phyloP scores from a whole-genome alignment of 2,329 filamentous ascomycete species.

The Sporothrix pallida region DNA sequence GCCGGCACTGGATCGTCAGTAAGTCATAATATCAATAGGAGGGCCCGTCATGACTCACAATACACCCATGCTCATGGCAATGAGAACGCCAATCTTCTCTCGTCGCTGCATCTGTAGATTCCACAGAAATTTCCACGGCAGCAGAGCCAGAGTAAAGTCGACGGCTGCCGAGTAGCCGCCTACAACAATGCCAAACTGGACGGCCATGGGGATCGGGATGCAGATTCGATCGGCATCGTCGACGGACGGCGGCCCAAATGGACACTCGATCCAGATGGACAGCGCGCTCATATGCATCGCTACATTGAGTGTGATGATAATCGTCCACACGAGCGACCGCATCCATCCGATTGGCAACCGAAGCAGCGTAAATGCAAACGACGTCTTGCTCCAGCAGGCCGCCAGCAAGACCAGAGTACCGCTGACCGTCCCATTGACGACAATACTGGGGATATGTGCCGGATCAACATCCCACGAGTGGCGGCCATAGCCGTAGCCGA shows the following conservation, averaged over 20 bases:
- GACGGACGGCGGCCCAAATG: slow-evolving; percentile 11
- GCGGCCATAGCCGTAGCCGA: slow-evolving; percentile 29
- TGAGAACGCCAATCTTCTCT: slow-evolving; percentile 43
- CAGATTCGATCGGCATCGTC: slow-evolving; percentile 34
- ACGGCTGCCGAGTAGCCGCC: slow-evolving; percentile 41
- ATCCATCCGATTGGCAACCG: slow-evolving; percentile 41
- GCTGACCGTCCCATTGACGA: slow-evolving; percentile 27
- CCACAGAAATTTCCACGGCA: slow-evolving; percentile 44
- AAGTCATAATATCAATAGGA: background rate
- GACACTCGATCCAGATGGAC: slow-evolving; percentile 34
- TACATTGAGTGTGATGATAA: slow-evolving; percentile 45
- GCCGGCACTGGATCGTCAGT: slow-evolving; percentile 28
- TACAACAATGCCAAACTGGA: slow-evolving; percentile 39
- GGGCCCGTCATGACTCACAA: slow-evolving; percentile 37
- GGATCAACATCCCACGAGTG: slow-evolving; percentile 34
- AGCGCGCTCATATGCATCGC: slow-evolving; percentile 40
- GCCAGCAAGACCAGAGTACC: slow-evolving; percentile 34
- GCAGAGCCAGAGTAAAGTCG: slow-evolving; percentile 41
- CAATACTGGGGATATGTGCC: slow-evolving; percentile 27
- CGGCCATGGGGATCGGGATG: slow-evolving; percentile 37
- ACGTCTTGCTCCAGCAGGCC: slow-evolving; percentile 45
- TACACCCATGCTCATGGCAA: slow-evolving; percentile 45
- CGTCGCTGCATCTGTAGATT: slow-evolving; percentile 43
- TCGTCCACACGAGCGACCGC: slow-evolving; percentile 42
- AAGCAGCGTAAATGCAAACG: slow-evolving; percentile 47